phyloP scores from a whole-genome alignment of 2,329 filamentous ascomycete genomes.

The Monosporascus cannonballus region DNA sequence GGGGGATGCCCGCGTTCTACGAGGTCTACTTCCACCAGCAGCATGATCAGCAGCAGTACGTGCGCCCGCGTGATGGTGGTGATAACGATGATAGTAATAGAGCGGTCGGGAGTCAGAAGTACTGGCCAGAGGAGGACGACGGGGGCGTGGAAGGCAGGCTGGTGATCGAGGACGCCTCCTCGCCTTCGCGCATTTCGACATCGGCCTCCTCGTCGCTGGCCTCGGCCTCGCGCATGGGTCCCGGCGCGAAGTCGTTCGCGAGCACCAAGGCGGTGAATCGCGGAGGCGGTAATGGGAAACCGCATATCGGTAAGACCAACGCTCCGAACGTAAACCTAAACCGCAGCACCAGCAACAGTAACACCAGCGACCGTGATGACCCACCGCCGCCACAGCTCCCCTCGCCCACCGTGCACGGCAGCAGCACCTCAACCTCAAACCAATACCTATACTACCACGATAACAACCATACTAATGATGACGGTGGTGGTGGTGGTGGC shows the following conservation, averaged over 20 bases:
- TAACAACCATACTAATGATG: not conserved
- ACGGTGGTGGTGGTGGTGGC: no score
- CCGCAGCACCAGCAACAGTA: no score
- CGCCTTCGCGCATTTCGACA: not conserved
- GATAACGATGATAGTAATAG: no score
- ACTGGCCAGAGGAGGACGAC: not conserved
- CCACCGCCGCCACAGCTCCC: not conserved
- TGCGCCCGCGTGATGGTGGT: no score
- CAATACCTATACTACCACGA: not conserved
- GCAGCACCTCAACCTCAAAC: not conserved
- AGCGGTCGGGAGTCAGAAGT: not conserved
- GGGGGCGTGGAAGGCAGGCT: not conserved
- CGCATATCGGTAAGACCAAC: no score
- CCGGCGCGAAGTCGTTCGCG: not conserved
- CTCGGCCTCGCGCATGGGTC: slow-evolving; percentile 3
- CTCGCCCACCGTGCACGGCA: not conserved
- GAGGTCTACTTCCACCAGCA: slow-evolving; percentile 16
- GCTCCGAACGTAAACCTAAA: no score
- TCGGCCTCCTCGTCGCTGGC: not conserved
- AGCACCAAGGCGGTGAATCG: not conserved
- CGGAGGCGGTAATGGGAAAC: no score
- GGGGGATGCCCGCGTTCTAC: slow-evolving; percentile 20
- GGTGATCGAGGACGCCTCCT: not conserved
- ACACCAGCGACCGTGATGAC: no score
- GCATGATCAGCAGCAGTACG: not conserved